phyloP scores from a whole-genome alignment of 768 basidiomycete genomes.

The Phlegmacium glaucopus region DNA sequence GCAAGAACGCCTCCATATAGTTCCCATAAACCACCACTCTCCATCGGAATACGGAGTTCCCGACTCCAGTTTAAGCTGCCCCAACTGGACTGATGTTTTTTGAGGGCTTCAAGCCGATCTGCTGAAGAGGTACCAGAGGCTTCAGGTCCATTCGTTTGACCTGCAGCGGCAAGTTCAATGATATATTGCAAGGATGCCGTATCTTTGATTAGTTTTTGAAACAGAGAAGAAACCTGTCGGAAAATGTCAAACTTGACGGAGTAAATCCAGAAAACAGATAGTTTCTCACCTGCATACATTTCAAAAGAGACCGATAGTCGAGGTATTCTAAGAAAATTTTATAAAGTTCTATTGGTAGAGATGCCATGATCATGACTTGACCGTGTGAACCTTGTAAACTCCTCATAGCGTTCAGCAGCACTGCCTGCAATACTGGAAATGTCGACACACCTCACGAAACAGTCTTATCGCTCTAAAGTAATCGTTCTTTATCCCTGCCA shows the following conservation, averaged over 20 bases:
- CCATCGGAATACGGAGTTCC: no score
- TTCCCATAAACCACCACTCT: not conserved
- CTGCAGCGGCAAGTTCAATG: no score
- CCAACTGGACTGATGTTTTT: no score
- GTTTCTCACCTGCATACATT: not conserved
- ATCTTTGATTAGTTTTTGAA: no score
- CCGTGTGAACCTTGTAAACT: not conserved
- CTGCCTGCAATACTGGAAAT: not conserved
- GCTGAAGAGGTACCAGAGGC: no score
- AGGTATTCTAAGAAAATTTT: slow-evolving; percentile 5
- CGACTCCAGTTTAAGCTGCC: no score
- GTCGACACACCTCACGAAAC: slow-evolving; percentile 1
- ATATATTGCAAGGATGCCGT: no score
- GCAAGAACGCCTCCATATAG: slow-evolving; percentile 53
- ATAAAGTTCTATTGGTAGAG: slow-evolving; percentile 10
- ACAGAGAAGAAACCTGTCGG: no score
- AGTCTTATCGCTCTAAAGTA: not conserved
- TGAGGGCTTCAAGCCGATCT: no score
- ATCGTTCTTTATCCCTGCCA: no score
- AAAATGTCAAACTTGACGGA: not conserved
- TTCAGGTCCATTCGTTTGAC: no score
- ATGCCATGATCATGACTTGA: not conserved
- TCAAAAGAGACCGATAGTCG: slow-evolving; percentile 6
- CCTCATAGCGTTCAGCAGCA: not conserved
- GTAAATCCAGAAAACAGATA: not conserved